Conservation (phyloP, 2,329 filamentous ascomycete genomes). For the Neofusicoccum parvum region DNA sequence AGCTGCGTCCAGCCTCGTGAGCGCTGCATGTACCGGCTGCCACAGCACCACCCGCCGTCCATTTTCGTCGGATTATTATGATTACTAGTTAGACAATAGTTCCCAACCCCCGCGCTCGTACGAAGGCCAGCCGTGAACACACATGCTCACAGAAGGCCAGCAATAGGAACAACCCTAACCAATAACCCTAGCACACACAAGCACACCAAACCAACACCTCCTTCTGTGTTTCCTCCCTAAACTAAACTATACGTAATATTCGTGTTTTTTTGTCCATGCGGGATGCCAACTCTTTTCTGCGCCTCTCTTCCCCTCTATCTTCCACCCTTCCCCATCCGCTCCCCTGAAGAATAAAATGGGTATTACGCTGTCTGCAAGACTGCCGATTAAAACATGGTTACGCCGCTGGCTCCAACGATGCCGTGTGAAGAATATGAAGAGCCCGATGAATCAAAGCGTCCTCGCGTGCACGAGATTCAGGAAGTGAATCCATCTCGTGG, state of each 20-base stretch:
- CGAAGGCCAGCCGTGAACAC: background rate
- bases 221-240: background rate
- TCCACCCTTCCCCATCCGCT: background rate
- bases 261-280: background rate
- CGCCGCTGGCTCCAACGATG: conserved; percentile 2
- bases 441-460: background rate
- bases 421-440: conserved; percentile 2
- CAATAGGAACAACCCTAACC: background rate
- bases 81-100: background rate
- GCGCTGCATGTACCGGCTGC: background rate
- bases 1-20: background rate
- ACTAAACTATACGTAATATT: background rate
- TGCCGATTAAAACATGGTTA: conserved; percentile 14
- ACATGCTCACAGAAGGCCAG: background rate
- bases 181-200: background rate
- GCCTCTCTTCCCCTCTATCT: background rate
- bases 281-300: background rate
- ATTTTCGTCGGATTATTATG: background rate
- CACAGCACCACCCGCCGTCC: background rate
- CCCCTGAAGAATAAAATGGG: conserved; percentile 5
- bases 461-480: background rate
- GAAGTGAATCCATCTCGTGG: background rate
- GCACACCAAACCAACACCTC: background rate
- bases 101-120: background rate
- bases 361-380: conserved; percentile 7